Percentiles rank a stretch among this genome's conserved stretches.
phyloP scores from a whole-genome alignment of 2,329 filamentous ascomycete species.

The Fusarium proliferatum region DNA sequence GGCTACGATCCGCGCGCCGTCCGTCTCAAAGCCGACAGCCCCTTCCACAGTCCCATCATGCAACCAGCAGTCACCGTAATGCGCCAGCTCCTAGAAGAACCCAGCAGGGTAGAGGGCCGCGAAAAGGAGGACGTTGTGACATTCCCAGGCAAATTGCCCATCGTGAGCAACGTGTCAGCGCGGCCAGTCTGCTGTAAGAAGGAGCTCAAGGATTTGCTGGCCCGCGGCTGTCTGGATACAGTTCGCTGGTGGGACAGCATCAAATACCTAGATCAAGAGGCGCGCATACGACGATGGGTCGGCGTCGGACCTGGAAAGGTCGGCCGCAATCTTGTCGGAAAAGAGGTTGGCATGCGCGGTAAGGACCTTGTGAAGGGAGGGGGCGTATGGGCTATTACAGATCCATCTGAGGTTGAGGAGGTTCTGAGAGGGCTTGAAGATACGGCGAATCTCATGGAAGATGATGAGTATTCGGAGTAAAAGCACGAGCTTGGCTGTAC shows the following conservation, averaged over 20 bases:
- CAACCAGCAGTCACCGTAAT: conserved; percentile 82
- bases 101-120: conserved; percentile 64
- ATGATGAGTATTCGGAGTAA: conserved; percentile 55
- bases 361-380: conserved; percentile 85
- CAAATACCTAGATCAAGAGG: conserved; percentile 85
- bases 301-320: conserved; percentile 95
- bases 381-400: conserved; percentile 91
- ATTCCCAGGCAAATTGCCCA: conserved; percentile 80
- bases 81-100: conserved; percentile 71
- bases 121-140: conserved; percentile 73
- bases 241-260: conserved; percentile 96
- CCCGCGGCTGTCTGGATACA: conserved; percentile 88
- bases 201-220: conserved; percentile 81
- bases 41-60: conserved; percentile 95
- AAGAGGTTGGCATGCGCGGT: conserved; percentile 89
- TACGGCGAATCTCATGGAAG: conserved; percentile 65
- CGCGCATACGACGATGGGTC: conserved; percentile 85
- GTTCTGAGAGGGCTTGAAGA: conserved; percentile 73
- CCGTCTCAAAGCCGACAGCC: conserved; percentile 84
- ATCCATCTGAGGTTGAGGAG: conserved; percentile 80
- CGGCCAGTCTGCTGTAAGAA: conserved; percentile 78
- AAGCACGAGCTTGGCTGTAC: neutral
- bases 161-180: conserved; percentile 88
- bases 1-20: conserved; percentile 93
- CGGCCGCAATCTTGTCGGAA: conserved; percentile 90